phyloP scores from a whole-genome alignment of 257 asterid genomes.

The Verbascum thapsus region DNA sequence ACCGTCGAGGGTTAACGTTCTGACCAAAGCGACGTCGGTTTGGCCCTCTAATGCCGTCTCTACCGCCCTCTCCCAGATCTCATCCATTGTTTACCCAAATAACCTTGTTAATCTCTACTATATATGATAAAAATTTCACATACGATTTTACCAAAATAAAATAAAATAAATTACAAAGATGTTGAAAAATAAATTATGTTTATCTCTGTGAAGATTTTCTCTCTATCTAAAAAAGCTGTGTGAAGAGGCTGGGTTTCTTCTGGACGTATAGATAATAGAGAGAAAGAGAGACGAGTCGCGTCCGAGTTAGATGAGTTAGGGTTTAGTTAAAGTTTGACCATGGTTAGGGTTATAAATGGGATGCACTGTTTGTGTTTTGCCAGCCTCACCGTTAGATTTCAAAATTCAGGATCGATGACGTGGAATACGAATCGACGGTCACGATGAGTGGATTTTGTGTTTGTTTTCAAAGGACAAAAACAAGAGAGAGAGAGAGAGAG shows the following conservation, averaged over 20 bases:
- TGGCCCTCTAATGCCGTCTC: slow-evolving; percentile 90
- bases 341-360: slow-evolving; percentile 35
- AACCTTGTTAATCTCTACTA: slow-evolving; percentile 6
- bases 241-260: slow-evolving; percentile 35
- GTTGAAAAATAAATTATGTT: slow-evolving; percentile 1
- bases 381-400: slow-evolving; percentile 43
- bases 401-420: slow-evolving; percentile 57
- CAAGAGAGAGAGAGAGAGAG: slow-evolving; percentile 11
- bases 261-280: slow-evolving; percentile 46
- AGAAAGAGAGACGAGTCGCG: slow-evolving; percentile 58
- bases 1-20: slow-evolving; percentile 83
- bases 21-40: slow-evolving; percentile 65
- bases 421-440: slow-evolving; percentile 45
- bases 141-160: slow-evolving; percentile 3
- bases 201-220: slow-evolving; percentile 39
- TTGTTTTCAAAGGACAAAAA: slow-evolving; percentile 45
- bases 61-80: slow-evolving; percentile 96
- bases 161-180: slow-evolving; percentile 1
- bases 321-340: slow-evolving; percentile 55
- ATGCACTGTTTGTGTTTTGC: slow-evolving; percentile 25
- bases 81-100: slow-evolving; percentile 61
- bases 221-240: background rate
- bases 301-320: slow-evolving; percentile 62
- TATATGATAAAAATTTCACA: slow-evolving; percentile 12
- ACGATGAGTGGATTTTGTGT: slow-evolving; percentile 58